Evolutionary conservation across 2,329 filamentous ascomycete species (phyloP).

Genomic region (Raffaelea ambrosiae): DNA sequence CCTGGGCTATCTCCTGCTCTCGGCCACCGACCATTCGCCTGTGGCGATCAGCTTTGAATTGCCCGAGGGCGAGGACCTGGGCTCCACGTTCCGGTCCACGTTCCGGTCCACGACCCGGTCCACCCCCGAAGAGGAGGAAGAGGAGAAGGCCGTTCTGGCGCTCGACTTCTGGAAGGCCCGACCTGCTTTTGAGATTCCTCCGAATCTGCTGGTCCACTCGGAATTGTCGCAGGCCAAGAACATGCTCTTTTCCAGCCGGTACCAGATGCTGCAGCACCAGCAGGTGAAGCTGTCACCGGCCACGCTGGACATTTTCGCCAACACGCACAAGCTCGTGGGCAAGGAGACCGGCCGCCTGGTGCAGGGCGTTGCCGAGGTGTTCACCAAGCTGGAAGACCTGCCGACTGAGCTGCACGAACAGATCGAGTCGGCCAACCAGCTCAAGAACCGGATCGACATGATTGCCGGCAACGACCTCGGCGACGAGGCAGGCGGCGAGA

Average conservation of each 20-base stretch:
- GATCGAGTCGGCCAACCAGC: slow-evolving; percentile 55
- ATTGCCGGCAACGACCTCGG: slow-evolving; percentile 49
- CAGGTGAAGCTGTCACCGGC: slow-evolving; percentile 62
- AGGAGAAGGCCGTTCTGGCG: slow-evolving; percentile 36
- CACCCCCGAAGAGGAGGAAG: slow-evolving; percentile 11
- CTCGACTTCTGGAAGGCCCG: slow-evolving; percentile 43
- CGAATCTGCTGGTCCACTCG: slow-evolving; percentile 13
- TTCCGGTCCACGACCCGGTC: slow-evolving; percentile 16
- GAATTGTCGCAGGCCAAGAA: slow-evolving; percentile 35
- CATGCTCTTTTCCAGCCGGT: slow-evolving; percentile 47
- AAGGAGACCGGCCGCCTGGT: slow-evolving; percentile 62
- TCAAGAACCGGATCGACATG: slow-evolving; percentile 57
- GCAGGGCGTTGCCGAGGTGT: slow-evolving; percentile 62
- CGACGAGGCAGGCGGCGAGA: background rate
- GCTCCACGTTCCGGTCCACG: slow-evolving; percentile 30
- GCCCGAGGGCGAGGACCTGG: slow-evolving; percentile 40
- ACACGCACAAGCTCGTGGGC: slow-evolving; percentile 62
- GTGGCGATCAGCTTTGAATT: slow-evolving; percentile 51
- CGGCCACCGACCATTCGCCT: slow-evolving; percentile 49
- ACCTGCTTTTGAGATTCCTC: slow-evolving; percentile 13
- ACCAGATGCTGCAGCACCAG: slow-evolving; percentile 53
- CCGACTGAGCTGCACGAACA: slow-evolving; percentile 61
- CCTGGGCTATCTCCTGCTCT: slow-evolving; percentile 55
- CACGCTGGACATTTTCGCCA: slow-evolving; percentile 62
- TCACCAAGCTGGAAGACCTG: slow-evolving; percentile 60